A percentile compares a stretch with the other conserved stretches of the same genome.
Conservation (phyloP, 2,329 filamentous ascomycete genomes). For the Pseudogymnoascus sp. region DNA sequence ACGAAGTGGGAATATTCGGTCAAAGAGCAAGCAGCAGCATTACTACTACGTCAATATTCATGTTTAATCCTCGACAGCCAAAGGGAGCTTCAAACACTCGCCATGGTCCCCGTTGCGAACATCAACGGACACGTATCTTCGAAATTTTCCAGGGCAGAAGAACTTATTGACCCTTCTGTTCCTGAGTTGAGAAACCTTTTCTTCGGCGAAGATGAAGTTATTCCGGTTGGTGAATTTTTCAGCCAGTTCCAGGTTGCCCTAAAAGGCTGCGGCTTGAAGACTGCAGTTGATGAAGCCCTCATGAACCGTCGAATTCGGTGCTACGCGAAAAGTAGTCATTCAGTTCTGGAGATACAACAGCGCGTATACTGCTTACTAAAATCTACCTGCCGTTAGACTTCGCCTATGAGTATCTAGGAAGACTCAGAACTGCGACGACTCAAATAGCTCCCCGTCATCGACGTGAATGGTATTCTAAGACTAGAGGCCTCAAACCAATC, state of each 20-base stretch:
- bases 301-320: constrained; percentile 14
- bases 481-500: constrained; percentile 18
- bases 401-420: background rate
- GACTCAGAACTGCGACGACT: background rate
- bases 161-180: constrained; percentile 20
- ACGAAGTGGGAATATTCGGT: constrained; percentile 12
- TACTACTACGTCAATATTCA: constrained; percentile 18
- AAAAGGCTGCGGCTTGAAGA: constrained; percentile 20
- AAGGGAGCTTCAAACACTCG: constrained; percentile 15
- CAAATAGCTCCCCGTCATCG: background rate
- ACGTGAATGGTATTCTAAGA: background rate
- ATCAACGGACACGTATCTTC: constrained; percentile 15
- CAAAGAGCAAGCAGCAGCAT: constrained; percentile 17
- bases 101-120: constrained; percentile 18
- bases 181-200: constrained; percentile 17
- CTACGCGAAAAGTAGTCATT: constrained; percentile 14
- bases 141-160: constrained; percentile 16
- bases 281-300: constrained; percentile 18
- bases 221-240: constrained; percentile 19
- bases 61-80: constrained; percentile 9
- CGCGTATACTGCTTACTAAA: background rate
- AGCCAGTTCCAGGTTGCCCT: constrained; percentile 17
- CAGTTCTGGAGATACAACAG: constrained; percentile 5
- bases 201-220: constrained; percentile 24
- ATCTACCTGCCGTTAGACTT: background rate